phyloP scores from a whole-genome alignment of 768 basidiomycete species.

The Plicaturopsis crispa region DNA sequence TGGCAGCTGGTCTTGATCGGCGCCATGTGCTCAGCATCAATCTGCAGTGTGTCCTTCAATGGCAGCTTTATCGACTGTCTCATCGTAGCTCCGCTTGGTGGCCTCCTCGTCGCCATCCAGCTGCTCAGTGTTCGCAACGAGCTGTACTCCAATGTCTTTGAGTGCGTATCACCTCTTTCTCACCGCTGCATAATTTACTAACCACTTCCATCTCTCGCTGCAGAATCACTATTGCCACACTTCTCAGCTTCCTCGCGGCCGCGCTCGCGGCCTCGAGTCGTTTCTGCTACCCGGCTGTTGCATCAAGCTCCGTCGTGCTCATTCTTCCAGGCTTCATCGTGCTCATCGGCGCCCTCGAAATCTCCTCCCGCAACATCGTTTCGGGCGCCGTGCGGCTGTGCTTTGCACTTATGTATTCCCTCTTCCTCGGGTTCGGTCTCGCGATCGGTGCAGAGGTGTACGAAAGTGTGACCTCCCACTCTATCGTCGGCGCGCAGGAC shows the following conservation, averaged over 20 bases:
- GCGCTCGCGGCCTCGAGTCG: conserved; percentile 59
- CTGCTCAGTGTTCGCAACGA: conserved; percentile 67
- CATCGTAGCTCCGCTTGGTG: conserved; percentile 67
- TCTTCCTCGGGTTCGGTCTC: conserved; percentile 74
- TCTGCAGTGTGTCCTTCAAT: conserved; percentile 64
- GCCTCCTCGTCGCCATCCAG: conserved; percentile 66
- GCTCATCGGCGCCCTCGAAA: conserved; percentile 66
- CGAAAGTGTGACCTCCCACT: conserved; percentile 40
- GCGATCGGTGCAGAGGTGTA: conserved; percentile 73
- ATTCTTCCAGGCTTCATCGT: conserved; percentile 77
- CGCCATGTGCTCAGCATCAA: conserved; percentile 68
- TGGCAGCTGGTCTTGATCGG: conserved; percentile 64
- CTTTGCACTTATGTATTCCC: conserved; percentile 73
- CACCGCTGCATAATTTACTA: too few species aligned
- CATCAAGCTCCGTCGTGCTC: conserved; percentile 69
- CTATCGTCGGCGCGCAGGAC: conserved; percentile 46
- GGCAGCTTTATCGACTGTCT: conserved; percentile 77
- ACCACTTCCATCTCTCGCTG: conserved; percentile 9
- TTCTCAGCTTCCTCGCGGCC: conserved; percentile 75
- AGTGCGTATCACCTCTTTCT: conserved; percentile 29
- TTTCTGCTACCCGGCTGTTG: conserved; percentile 79
- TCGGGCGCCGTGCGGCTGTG: conserved; percentile 80
- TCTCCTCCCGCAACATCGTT: conserved; percentile 75
- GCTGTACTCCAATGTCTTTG: conserved; percentile 75
- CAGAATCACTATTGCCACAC: conserved; percentile 72